Conservation (phyloP, 2,329 filamentous ascomycete genomes). For the Penicillium sp. region DNA sequence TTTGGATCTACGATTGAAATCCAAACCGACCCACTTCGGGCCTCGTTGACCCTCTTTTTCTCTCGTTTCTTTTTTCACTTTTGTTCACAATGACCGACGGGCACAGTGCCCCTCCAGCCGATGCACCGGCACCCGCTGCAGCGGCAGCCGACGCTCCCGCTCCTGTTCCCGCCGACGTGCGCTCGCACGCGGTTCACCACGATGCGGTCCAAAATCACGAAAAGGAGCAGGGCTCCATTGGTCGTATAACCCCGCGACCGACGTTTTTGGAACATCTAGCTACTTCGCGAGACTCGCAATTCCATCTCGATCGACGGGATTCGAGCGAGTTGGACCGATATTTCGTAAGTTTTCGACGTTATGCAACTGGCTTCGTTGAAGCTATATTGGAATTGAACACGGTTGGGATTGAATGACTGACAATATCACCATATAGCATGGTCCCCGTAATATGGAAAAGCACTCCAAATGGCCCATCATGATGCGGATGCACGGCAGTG, state of each 20-base stretch:
- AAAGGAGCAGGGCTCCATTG: slow-evolving; percentile 28
- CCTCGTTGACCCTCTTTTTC: not conserved
- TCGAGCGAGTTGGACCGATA: slow-evolving; percentile 61
- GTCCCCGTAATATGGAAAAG: slow-evolving; percentile 67
- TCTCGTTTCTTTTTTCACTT: not conserved
- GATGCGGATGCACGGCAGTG: slow-evolving; percentile 73
- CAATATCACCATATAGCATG: slow-evolving; percentile 23
- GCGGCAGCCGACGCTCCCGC: slow-evolving; percentile 15
- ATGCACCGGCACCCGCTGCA: slow-evolving; percentile 12
- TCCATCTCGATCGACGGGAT: slow-evolving; percentile 30
- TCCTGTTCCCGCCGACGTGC: slow-evolving; percentile 18
- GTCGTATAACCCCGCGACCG: slow-evolving; percentile 32
- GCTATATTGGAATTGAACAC: not conserved
- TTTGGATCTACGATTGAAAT: slow-evolving; percentile 5
- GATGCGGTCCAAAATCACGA: slow-evolving; percentile 7
- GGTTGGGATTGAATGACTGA: slow-evolving; percentile 2
- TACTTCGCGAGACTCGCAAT: slow-evolving; percentile 33
- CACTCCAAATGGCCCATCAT: slow-evolving; percentile 79
- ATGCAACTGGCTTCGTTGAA: not conserved
- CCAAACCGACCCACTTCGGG: slow-evolving; percentile 1
- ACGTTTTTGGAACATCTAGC: slow-evolving; percentile 37
- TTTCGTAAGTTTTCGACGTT: slow-evolving; percentile 49
- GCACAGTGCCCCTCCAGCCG: slow-evolving; percentile 14
- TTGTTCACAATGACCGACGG: slow-evolving; percentile 21
- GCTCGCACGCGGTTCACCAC: slow-evolving; percentile 13